Conservation (phyloP, 2,329 filamentous ascomycete genomes). For the Neofusicoccum sp. region DNA sequence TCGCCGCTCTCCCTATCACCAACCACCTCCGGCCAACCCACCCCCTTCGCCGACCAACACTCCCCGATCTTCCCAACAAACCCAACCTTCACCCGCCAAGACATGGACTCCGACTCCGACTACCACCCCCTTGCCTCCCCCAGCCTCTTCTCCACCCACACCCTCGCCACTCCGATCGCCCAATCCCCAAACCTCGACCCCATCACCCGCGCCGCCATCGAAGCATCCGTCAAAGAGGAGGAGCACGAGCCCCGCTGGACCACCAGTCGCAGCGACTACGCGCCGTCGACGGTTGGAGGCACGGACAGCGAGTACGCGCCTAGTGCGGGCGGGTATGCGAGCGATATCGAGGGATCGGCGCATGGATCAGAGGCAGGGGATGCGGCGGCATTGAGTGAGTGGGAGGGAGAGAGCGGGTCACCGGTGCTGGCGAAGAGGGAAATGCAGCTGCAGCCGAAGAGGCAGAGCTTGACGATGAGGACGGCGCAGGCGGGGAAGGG, state of each 20-base stretch:
- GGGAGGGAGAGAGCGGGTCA: neutral
- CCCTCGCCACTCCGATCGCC: neutral
- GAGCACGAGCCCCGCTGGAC: conserved; percentile 15
- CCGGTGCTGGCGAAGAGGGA: neutral
- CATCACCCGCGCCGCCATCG: conserved; percentile 7
- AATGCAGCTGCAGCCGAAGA: neutral
- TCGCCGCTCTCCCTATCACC: conserved; percentile 7
- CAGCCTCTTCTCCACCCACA: neutral
- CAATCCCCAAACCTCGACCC: conserved; percentile 8
- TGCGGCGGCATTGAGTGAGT: neutral
- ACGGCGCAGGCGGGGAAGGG: conserved; percentile 5
- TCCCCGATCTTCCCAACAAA: neutral
- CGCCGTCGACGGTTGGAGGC: conserved; percentile 12
- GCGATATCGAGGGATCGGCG: conserved; percentile 4
- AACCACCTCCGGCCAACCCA: neutral
- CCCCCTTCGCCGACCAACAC: neutral
- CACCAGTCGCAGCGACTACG: conserved; percentile 15
- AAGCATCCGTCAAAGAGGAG: conserved; percentile 10
- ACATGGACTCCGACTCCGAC: conserved; percentile 1
- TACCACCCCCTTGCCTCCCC: conserved; percentile 6
- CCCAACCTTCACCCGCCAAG: conserved; percentile 2
- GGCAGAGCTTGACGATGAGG: conserved; percentile 14
- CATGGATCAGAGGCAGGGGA: neutral
- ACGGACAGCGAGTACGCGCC: conserved; percentile 16
- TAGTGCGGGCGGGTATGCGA: conserved; percentile 3